Base-by-base conservation (phyloP, 257 asterid species). In the Anisodus acutangulus region DNA sequence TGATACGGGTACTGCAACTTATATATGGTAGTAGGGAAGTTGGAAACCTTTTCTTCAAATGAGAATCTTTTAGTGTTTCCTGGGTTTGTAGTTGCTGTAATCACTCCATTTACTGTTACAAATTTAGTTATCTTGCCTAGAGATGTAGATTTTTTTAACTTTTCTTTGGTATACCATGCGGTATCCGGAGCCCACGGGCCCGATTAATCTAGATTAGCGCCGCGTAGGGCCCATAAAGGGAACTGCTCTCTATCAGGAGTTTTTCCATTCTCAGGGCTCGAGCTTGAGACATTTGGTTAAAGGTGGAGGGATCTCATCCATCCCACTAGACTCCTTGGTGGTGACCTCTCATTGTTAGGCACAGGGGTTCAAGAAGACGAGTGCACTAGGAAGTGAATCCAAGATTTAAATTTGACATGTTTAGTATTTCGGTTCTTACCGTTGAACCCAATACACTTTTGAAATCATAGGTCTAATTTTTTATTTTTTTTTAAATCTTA, bases 281-380 rank as follows among this genome's bases (percentile, higher is more conserved):
- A 13, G 1, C 19, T 2, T 55, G 62, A 55, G 19, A 55, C n/a
- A 55, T 55, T 1, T 55, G 62, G 19, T 55, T 55, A 55, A 68
- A 51, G 74, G 26, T 37, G 47, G 51, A 37, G 78, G 78, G 53
- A 37, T 15, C 53, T 68, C 26, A 68, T 68, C 5, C 51, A 68
- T 68, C 53, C 53, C 22, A 68, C 53, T 13, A 9, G 12, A 5
- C 47, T 67, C 26, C 51, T 68, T 68, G 76, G 12, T 68, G 12
- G 26, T 39, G 53, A 68, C 78, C 39, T 68, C 53, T 68, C 22
- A 37, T 68, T 68, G 78, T 68, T 68, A 68, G 78, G 78, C 11
- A 68, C 5, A 39, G n/a, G 78, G 78, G 78, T 68, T 68, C 45
- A 37, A 68, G 72, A 66, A 12, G 78, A 68, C 3, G 26, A 16